Evolutionary conservation across 2,329 filamentous ascomycete genomes (phyloP).

Genomic region (Cordyceps cicadae): DNA sequence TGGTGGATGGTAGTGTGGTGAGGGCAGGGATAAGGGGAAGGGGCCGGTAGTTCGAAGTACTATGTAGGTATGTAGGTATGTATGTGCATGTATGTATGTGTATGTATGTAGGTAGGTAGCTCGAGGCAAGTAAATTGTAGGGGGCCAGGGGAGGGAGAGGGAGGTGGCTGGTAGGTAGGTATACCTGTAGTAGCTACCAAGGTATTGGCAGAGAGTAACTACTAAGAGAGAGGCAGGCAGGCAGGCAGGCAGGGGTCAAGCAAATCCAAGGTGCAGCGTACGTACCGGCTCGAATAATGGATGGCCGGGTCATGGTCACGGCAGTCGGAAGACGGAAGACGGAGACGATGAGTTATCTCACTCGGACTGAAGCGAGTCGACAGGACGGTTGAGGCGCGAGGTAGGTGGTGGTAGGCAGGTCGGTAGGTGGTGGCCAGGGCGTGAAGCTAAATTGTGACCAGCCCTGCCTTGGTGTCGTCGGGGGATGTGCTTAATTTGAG

Average conservation of each 20-base stretch:
- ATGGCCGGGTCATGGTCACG: constrained; percentile 48
- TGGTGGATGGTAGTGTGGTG: not conserved
- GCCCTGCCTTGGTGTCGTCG: not conserved
- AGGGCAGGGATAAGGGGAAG: constrained; percentile 3
- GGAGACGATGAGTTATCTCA: not conserved
- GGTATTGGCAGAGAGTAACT: too few relatives aligned
- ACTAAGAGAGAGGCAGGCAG: too few relatives aligned
- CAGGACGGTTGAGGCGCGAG: too few relatives aligned
- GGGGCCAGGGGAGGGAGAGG: constrained; percentile 13
- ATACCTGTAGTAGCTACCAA: too few relatives aligned
- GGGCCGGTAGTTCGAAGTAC: too few relatives aligned
- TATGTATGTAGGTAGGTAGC: too few relatives aligned
- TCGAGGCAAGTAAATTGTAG: not conserved
- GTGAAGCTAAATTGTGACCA: constrained; percentile 4
- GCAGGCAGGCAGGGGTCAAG: constrained; percentile 10
- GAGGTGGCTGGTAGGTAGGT: constrained; percentile 1
- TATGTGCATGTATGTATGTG: too few relatives aligned
- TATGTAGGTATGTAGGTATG: too few relatives aligned
- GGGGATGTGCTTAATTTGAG: not conserved
- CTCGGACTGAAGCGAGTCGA: too few relatives aligned
- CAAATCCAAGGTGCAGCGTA: constrained; percentile 30
- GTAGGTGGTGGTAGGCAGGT: too few relatives aligned
- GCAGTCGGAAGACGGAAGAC: not conserved
- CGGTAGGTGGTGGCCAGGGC: not conserved
- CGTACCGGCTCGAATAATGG: constrained; percentile 54